Evolutionary conservation across 148 eudicot species (phyloP), one percentile per base, ranked within the genome.

Genomic region (Rhododendron ferrugineum): DNA sequence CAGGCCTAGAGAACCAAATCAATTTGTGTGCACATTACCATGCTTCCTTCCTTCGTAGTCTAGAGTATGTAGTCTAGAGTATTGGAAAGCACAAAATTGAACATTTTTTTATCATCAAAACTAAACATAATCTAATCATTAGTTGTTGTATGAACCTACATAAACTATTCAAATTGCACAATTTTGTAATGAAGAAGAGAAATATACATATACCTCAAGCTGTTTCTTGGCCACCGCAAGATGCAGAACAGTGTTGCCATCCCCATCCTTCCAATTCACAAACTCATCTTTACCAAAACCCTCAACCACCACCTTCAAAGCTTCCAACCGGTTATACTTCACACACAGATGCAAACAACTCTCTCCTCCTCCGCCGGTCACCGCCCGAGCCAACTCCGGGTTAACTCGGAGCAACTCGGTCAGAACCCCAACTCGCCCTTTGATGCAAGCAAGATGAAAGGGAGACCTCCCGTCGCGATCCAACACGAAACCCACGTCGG

Each of bases 311-410:
- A 73, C n/a, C 46, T 83, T 89, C 88, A 89, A 47, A 13, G 90
- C 79, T 87, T 85, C 84, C 23, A 87, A 11, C 75, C 82, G 89
- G 50, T 58, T 78, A 44, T 85, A 52, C 23, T 62, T 76, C 13
- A 87, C 88, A 54, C 91, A 85, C 72, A 79, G 84, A 34, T 89
- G 91, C 79, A 87, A 16, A 22, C 83, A 64, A 44, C 46, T 89
- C 58, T 60, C 76, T 15, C 89, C 89, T 72, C 91, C 76, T 49
- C 84, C 58, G 16, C 70, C 32, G n/a, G 84, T 36, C 62, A 22
- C 37, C 36, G 20, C 22, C 32, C 23, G 72, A 30, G 84, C 83
- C 28, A 82, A 84, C 64, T 36, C 81, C 1, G 84, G 86, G n/a
- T n/a, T 49, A 14, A 46, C 82, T 34, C 44, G 83, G 44, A 83